phyloP scores from a whole-genome alignment of 2,329 filamentous ascomycete genomes.

The Trichoderma gracile region DNA sequence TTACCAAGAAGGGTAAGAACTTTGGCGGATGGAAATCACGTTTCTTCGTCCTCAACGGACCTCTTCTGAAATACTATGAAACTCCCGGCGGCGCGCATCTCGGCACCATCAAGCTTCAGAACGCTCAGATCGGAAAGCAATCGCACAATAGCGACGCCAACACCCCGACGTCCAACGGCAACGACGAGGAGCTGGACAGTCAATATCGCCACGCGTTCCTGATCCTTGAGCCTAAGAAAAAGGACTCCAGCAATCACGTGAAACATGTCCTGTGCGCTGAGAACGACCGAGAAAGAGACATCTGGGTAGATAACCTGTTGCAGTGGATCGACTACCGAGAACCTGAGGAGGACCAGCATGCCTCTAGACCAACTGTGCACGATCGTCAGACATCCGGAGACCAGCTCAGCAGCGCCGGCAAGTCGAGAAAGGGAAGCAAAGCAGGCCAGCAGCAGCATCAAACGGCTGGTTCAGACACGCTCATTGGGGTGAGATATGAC shows the following conservation, averaged over 20 bases:
- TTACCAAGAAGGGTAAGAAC: slow-evolving; percentile 97
- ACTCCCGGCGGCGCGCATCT: slow-evolving; percentile 85
- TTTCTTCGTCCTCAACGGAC: slow-evolving; percentile 62
- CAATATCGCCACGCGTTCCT: slow-evolving; percentile 97
- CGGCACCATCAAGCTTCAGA: slow-evolving; percentile 87
- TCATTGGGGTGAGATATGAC: slow-evolving; percentile 62
- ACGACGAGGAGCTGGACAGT: slow-evolving; percentile 77
- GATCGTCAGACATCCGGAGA: slow-evolving; percentile 44
- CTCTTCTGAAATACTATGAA: slow-evolving; percentile 84
- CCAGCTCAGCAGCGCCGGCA: slow-evolving; percentile 35
- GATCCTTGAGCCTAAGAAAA: slow-evolving; percentile 92
- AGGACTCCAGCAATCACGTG: slow-evolving; percentile 83
- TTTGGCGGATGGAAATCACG: slow-evolving; percentile 97
- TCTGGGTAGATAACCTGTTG: slow-evolving; percentile 88
- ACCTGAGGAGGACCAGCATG: slow-evolving; percentile 49
- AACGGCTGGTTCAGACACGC: slow-evolving; percentile 46
- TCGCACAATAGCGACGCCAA: slow-evolving; percentile 54
- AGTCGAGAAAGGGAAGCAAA: slow-evolving; percentile 38
- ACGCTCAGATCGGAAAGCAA: slow-evolving; percentile 93
- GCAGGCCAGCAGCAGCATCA: slow-evolving; percentile 34
- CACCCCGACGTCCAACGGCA: slow-evolving; percentile 57
- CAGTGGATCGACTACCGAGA: slow-evolving; percentile 82
- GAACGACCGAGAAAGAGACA: slow-evolving; percentile 86
- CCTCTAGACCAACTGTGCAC: slow-evolving; percentile 38
- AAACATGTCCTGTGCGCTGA: slow-evolving; percentile 95